Conservation (phyloP, 2,329 filamentous ascomycete genomes). For the Neofusicoccum parvum region DNA sequence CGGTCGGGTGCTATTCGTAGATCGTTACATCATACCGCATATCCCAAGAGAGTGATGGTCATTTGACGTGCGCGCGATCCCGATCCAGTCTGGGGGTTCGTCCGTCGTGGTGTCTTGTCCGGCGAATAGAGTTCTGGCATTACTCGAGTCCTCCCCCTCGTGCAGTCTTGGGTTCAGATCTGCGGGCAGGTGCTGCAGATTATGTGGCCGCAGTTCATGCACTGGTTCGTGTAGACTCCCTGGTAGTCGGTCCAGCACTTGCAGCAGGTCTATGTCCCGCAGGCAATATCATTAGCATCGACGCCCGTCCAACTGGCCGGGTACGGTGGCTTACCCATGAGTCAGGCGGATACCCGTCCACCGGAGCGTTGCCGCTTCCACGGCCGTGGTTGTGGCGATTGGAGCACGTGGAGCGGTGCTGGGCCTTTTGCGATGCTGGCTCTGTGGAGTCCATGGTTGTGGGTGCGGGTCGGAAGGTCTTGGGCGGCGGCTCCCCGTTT, state of each 20-base stretch:
- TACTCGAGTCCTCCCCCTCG: too few species aligned
- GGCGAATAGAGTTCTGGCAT: background rate
- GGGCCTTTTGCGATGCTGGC: background rate
- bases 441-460: background rate
- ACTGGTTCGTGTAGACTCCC: constrained; percentile 8
- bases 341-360: background rate
- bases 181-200: constrained; percentile 1
- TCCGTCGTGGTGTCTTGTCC: background rate
- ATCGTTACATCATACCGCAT: constrained; percentile 3
- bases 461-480: background rate
- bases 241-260: constrained; percentile 14
- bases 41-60: background rate
- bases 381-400: background rate
- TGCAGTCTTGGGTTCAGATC: background rate
- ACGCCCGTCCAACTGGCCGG: background rate
- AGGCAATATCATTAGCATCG: background rate
- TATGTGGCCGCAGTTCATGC: background rate
- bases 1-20: background rate
- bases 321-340: background rate
- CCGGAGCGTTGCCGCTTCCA: background rate
- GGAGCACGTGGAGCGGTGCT: background rate
- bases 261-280: background rate
- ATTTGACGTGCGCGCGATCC: background rate
- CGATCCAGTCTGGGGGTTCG: background rate
- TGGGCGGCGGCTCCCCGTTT: too few species aligned